phyloP scores from a whole-genome alignment of 306 rosid species.

The Fragaria iinumae region DNA sequence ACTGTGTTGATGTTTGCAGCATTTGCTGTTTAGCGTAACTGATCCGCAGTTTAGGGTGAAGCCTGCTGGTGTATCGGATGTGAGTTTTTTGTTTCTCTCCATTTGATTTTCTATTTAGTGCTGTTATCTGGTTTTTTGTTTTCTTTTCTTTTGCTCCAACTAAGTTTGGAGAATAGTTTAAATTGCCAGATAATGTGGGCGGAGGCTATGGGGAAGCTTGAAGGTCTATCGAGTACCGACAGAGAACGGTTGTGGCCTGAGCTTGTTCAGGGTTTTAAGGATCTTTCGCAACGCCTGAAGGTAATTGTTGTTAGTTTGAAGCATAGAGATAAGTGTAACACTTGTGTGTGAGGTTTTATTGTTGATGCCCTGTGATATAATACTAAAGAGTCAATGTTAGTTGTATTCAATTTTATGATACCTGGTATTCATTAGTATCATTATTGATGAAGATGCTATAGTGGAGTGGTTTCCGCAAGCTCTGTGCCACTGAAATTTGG shows the following conservation, averaged over 20 bases:
- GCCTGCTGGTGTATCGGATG: constrained; percentile 94
- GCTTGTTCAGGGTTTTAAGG: constrained; percentile 84
- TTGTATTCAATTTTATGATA: not conserved
- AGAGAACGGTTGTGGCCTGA: constrained; percentile 97
- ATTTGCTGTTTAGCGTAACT: constrained; percentile 84
- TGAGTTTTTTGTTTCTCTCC: constrained; percentile 42
- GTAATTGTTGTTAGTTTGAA: constrained; percentile 36
- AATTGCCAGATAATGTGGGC: constrained; percentile 97
- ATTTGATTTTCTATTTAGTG: constrained; percentile 4
- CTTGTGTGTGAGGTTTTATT: not conserved
- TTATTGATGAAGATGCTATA: not conserved
- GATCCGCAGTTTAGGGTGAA: constrained; percentile 77
- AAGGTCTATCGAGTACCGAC: constrained; percentile 89
- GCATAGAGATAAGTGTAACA: not conserved
- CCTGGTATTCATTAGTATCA: not conserved
- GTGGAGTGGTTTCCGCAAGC: not conserved
- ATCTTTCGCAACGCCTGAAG: constrained; percentile 90
- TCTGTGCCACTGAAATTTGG: not conserved
- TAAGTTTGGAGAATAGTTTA: constrained; percentile 62
- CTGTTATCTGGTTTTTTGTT: constrained; percentile 9
- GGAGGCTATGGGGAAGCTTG: constrained; percentile 98
- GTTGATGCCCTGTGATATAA: not conserved
- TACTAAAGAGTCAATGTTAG: not conserved
- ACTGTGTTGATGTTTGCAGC: constrained; percentile 53
- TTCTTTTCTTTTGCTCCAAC: constrained; percentile 15